A percentile compares a stretch with the other conserved stretches of the same genome.
phyloP scores from a whole-genome alignment of 2,329 filamentous ascomycete genomes.

The Verticillium klebahnii region DNA sequence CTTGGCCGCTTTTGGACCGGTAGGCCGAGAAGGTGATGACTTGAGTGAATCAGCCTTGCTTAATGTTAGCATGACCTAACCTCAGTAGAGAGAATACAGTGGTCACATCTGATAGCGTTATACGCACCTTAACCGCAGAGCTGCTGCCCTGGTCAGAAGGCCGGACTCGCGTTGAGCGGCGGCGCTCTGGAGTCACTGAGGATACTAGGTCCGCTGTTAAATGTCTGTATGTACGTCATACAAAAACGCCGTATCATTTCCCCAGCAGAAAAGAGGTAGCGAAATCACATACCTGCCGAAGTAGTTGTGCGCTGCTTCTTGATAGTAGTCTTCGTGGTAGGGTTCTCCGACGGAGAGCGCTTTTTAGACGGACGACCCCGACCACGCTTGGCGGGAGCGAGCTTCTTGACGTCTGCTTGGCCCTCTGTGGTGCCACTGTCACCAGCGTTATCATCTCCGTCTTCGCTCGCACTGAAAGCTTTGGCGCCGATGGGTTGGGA shows the following conservation, averaged over 20 bases:
- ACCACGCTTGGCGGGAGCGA: not conserved
- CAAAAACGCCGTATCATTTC: too few species aligned
- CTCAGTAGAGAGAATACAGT: not conserved
- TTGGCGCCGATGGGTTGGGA: not conserved
- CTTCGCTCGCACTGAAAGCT: not conserved
- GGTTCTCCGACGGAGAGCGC: not conserved
- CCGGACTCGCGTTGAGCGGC: not conserved
- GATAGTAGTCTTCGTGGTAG: not conserved
- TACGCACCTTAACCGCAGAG: conserved; percentile 11
- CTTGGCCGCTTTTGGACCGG: not conserved
- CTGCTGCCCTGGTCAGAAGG: conserved; percentile 5
- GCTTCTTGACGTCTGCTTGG: not conserved
- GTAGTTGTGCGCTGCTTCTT: not conserved
- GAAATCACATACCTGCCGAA: not conserved
- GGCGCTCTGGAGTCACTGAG: not conserved
- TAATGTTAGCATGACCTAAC: not conserved
- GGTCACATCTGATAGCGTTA: not conserved
- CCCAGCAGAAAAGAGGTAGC: too few species aligned
- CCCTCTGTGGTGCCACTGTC: too few species aligned
- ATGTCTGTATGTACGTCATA: too few species aligned
- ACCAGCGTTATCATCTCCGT: not conserved
- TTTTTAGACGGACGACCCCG: not conserved
- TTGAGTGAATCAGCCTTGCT: not conserved
- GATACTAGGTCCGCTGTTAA: not conserved
- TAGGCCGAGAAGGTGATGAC: not conserved